Percentiles rank a stretch among this genome's conserved stretches.
Evolutionary conservation across 352 stramenopile species (phyloP).

Genomic region (Phytophthora idaei): DNA sequence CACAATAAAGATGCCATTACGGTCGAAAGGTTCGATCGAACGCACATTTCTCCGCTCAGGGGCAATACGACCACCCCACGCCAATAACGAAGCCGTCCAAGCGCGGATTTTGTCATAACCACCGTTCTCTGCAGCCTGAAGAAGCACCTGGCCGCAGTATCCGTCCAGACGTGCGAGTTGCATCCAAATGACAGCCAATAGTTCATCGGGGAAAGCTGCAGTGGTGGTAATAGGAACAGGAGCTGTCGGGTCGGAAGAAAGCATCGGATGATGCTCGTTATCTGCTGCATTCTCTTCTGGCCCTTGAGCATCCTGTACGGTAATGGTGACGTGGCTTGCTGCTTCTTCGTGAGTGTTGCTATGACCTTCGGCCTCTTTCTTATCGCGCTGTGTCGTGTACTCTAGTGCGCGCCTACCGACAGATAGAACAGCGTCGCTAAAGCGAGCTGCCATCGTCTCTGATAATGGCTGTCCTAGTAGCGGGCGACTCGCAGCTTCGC

Average conservation of each 20-base stretch:
- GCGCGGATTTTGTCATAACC: constrained; percentile 83
- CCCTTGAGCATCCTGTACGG: constrained; percentile 18
- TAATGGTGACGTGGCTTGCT: constrained; percentile 35
- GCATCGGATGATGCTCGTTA: constrained; percentile 34
- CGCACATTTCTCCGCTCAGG: constrained; percentile 33
- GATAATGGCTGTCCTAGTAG: constrained; percentile 60
- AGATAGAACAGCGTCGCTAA: constrained; percentile 70
- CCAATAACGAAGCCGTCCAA: constrained; percentile 76
- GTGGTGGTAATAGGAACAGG: constrained; percentile 26
- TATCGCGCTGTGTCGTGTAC: constrained; percentile 47
- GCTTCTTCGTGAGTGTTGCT: constrained; percentile 10
- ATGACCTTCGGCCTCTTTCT: constrained; percentile 10
- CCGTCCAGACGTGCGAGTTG: constrained; percentile 77
- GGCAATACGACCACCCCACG: constrained; percentile 69
- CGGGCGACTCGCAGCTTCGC: constrained; percentile 61
- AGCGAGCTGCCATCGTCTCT: constrained; percentile 64
- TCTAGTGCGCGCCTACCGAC: constrained; percentile 62
- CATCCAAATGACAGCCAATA: constrained; percentile 86
- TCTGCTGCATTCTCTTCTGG: constrained; percentile 20
- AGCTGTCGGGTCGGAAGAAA: constrained; percentile 22
- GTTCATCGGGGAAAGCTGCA: constrained; percentile 60
- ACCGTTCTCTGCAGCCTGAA: constrained; percentile 77
- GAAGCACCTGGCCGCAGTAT: constrained; percentile 81
- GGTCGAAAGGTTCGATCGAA: constrained; percentile 71
- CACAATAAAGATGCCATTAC: constrained; percentile 69